Evolutionary conservation across 1,284 basidiomycete genomes (phyloP), one percentile per base, ranked within the genome.

Genomic region (Ustilago shanxiensis): DNA sequence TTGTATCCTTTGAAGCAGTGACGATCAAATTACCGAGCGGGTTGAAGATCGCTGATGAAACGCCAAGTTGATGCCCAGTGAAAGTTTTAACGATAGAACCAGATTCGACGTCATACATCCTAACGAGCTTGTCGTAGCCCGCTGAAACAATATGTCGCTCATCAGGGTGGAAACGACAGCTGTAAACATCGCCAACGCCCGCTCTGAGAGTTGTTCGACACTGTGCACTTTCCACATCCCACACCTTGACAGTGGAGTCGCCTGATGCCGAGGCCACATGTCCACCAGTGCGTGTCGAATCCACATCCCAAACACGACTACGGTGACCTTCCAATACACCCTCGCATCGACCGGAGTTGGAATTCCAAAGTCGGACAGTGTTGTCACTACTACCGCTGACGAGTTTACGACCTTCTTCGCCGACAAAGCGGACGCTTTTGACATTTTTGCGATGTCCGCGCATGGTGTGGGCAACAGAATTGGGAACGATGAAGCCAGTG

Each of bases 41-140:
- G 55, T 87, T 88, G 56, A 87, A 88, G 16, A 87, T 85, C 11
- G 88, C 87, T 0, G 86, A 85, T 11, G 88, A 85, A 20, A 88
- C 86, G 55, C 87, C 87, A 35, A 87, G 83, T 35, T 86, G 85
- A 66, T 88, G 88, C 0, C 88, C 88, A 1, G 88, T 88, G 62
- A 88, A 88, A 7, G 88, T 89, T 60, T 87, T 85, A 28, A 88
- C 76, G 31, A 87, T 84, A 14, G 87, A 84, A 26, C 85, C 85
- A 0, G 87, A 85, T 37, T 87, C 86, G 41, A 88, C 81, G 72
- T 88, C 88, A 83, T 87, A 88, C 31, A 87, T 81, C 4, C 88
- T 81, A 2, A 89, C 80, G 7, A 88, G 87, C 78, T 87, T 87
- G 78, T 89, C 88, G 69, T 88, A 89, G 16, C 87, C 87, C 6